Percentiles rank a stretch among this genome's conserved stretches.
Conservation (phyloP, 2,329 filamentous ascomycete species). For the Cordyceps militaris region DNA sequence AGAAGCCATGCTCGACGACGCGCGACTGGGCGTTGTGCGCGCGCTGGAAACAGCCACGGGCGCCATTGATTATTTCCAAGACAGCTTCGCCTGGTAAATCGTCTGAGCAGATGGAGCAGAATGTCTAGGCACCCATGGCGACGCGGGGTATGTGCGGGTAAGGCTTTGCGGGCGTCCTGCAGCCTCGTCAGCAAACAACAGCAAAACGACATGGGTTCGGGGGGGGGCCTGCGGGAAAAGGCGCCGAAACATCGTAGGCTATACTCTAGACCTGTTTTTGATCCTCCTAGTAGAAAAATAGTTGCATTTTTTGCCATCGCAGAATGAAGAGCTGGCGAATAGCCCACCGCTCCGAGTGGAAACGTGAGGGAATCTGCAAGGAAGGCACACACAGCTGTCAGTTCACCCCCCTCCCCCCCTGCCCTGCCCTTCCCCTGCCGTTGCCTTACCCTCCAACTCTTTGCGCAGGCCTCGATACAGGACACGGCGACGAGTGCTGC, state of each 20-base stretch:
- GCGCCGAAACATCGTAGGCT: too few species aligned
- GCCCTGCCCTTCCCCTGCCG: background rate
- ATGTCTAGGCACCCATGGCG: too few species aligned
- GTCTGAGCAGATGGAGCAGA: too few species aligned
- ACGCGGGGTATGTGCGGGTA: background rate
- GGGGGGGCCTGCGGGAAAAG: too few species aligned
- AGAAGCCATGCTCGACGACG: constrained; percentile 36
- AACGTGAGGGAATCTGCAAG: constrained; percentile 1
- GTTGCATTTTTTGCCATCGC: too few species aligned
- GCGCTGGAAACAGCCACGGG: constrained; percentile 21
- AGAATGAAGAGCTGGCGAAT: background rate
- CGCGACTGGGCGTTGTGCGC: constrained; percentile 28
- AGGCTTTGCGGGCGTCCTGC: background rate
- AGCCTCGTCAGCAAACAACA: constrained; percentile 1
- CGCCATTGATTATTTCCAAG: constrained; percentile 35
- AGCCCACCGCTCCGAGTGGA: background rate
- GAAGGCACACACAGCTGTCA: constrained; percentile 6
- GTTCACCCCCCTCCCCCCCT: background rate
- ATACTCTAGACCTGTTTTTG: too few species aligned
- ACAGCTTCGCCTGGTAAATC: constrained; percentile 35
- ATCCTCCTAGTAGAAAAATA: too few species aligned
- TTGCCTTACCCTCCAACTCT: background rate
- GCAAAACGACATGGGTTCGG: background rate
- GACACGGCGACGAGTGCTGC: constrained; percentile 34
- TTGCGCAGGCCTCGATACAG: constrained; percentile 35